Percentiles rank a stretch among this genome's conserved stretches.
Conservation (phyloP, 805 yeast species). For the Komagataella pastoris region DNA sequence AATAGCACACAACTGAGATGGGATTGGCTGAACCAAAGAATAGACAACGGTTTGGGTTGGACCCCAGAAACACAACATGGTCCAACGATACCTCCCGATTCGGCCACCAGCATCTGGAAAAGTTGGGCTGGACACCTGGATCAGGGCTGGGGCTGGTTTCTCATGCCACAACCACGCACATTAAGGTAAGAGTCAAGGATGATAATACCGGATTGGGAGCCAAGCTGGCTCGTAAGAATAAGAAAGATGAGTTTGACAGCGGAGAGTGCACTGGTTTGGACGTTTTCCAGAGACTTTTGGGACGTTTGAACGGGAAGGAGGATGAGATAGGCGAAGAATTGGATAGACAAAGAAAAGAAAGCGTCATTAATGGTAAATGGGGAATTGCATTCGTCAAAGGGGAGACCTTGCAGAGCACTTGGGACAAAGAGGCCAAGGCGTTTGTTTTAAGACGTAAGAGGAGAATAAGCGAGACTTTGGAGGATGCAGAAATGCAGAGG, state of each 20-base stretch:
- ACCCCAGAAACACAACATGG: constrained; percentile 94
- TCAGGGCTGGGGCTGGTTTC: constrained; percentile 65
- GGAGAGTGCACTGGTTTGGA: constrained; percentile 88
- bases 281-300: constrained; percentile 82
- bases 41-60: constrained; percentile 78
- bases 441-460: constrained; percentile 8
- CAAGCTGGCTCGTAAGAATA: constrained; percentile 33
- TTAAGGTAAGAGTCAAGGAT: constrained; percentile 69
- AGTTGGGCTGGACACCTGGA: constrained; percentile 90
- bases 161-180: constrained; percentile 65
- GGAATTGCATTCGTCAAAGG: constrained; percentile 84
- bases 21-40: constrained; percentile 72
- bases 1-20: constrained; percentile 23
- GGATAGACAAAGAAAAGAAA: constrained; percentile 54
- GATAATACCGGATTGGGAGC: constrained; percentile 88
- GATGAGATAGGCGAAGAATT: constrained; percentile 49
- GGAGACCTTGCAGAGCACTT: constrained; percentile 69
- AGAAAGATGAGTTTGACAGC: constrained; percentile 56
- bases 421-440: constrained; percentile 42
- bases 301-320: constrained; percentile 80
- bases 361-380: constrained; percentile 73
- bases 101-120: constrained; percentile 76
- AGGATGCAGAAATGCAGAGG: constrained; percentile 7
- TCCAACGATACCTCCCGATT: constrained; percentile 73
- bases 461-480: constrained; percentile 10